Conservation (phyloP, 1,284 basidiomycete species). For the Rhodofomes roseus region DNA sequence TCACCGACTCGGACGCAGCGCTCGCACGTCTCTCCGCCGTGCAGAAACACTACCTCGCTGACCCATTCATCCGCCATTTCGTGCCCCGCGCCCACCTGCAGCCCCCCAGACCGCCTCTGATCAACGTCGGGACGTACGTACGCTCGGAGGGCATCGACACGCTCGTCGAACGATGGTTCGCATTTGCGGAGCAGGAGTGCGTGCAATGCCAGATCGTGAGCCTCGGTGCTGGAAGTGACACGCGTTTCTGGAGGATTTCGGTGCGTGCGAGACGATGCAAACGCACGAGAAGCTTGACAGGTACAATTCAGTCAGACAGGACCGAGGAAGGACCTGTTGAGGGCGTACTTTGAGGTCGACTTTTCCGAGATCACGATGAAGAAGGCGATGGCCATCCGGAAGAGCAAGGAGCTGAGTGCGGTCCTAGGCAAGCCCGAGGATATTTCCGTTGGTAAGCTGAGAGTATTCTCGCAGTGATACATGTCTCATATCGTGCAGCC, state of each 20-base stretch:
- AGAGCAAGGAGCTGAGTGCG: conserved; percentile 56
- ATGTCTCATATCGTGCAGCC: conserved; percentile 30
- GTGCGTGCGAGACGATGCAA: conserved; percentile 44
- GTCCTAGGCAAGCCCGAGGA: conserved; percentile 47
- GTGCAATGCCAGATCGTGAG: conserved; percentile 78
- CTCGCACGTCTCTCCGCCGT: conserved; percentile 80
- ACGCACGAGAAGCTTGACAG: background rate
- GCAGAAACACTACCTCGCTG: conserved; percentile 69
- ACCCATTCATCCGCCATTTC: conserved; percentile 66
- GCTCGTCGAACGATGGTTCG: conserved; percentile 74
- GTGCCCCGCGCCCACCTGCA: conserved; percentile 63
- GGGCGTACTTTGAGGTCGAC: conserved; percentile 85
- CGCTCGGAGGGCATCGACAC: conserved; percentile 79
- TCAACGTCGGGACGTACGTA: conserved; percentile 94
- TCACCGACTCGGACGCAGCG: conserved; percentile 74
- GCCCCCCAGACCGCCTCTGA: conserved; percentile 75
- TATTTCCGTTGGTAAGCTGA: conserved; percentile 38
- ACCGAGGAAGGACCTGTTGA: conserved; percentile 41
- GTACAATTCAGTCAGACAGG: conserved; percentile 44
- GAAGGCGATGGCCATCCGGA: conserved; percentile 82
- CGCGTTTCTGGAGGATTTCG: conserved; percentile 86
- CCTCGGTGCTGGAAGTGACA: conserved; percentile 91
- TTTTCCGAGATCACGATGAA: conserved; percentile 80
- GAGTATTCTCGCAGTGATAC: background rate
- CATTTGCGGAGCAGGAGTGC: conserved; percentile 33